Conservation (phyloP, 176 grass and related monocot species). For the Cenchrus purpureus region DNA sequence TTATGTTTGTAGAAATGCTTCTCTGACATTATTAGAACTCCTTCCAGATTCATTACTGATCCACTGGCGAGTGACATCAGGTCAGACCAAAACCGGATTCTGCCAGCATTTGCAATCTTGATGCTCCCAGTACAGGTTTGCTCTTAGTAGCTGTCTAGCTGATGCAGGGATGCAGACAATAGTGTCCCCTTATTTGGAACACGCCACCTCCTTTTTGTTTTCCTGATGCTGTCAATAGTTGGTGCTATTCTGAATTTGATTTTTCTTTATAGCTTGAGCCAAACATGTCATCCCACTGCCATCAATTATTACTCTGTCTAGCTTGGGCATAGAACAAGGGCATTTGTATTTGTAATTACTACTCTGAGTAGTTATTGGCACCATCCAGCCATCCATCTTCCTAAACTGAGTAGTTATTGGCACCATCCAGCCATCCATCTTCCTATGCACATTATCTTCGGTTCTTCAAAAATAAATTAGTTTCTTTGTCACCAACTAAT, state of each 20-base stretch:
- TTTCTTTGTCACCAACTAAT: too few species aligned
- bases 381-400: too few species aligned
- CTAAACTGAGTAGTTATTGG: not conserved
- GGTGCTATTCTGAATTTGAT: too few species aligned
- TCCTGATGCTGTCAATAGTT: not conserved
- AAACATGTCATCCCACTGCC: not conserved
- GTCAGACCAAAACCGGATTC: not conserved
- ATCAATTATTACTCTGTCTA: not conserved
- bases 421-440: too few species aligned
- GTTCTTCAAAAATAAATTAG: too few species aligned
- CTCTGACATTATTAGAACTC: not conserved
- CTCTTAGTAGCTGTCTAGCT: not conserved
- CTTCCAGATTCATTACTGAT: conserved; percentile 2
- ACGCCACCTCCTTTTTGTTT: too few species aligned
- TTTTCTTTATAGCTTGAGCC: not conserved
- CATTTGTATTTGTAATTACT: not conserved
- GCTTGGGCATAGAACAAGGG: not conserved
- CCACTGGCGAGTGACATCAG: not conserved
- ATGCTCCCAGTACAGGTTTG: not conserved
- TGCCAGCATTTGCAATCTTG: not conserved
- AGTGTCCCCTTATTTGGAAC: too few species aligned
- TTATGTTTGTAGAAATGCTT: not conserved
- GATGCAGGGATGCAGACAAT: not conserved
- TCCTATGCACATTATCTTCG: not conserved
- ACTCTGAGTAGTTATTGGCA: too few species aligned